Base-by-base conservation (phyloP, 1,284 basidiomycete genomes). In the Kwoniella shivajii region DNA sequence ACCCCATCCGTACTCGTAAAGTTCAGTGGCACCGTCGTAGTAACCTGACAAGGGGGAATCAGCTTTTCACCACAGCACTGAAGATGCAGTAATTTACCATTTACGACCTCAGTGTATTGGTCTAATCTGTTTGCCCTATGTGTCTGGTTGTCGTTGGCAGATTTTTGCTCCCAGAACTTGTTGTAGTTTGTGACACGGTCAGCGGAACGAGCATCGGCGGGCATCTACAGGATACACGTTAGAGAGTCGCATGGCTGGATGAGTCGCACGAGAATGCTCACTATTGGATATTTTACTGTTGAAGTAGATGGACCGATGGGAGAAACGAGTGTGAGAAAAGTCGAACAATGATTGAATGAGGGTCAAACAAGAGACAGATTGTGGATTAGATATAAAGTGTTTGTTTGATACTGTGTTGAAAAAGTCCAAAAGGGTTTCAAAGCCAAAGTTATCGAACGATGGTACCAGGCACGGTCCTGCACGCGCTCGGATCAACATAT, bases 21-120 rank as follows among this genome's bases (percentile, higher is more conserved):
- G 83, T 75, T 93, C 87, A 18, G 95, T 99, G 6, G 93, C 95
- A 67, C 92, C 93, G 71, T 98, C 94, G 70, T 97, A 97, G 82
- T 96, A 97, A 39, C 91, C 90, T 91, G 50, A 4, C 16, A 39
- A 42, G 34, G 26, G 24, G 59, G 49, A 14, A 45, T 51, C 54
- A 30, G 34, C 38, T 29, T 16, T 31, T 30, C 22, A 31, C 22
- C 33, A n/a, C 22, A 27, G 20, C n/a, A 13, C 46, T 1, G 9
- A 11, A 1, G 42, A 14, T 30, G 4, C 16, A 51, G 33, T 34
- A 6, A 64, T 82, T 61, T 60, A 89, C 91, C 92, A 72, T 98
- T 98, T 62, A 98, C 90, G 61, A 99, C 91, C 61, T 95, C 91
- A 26, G 88, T 88, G 80, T 98, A 99, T 75, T 86, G 86, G 52